These are phyloP conservation scores for Solanum neorickii DNA, from an alignment of 257 asterid genomes.

Conservation along the genomic window DNA sequence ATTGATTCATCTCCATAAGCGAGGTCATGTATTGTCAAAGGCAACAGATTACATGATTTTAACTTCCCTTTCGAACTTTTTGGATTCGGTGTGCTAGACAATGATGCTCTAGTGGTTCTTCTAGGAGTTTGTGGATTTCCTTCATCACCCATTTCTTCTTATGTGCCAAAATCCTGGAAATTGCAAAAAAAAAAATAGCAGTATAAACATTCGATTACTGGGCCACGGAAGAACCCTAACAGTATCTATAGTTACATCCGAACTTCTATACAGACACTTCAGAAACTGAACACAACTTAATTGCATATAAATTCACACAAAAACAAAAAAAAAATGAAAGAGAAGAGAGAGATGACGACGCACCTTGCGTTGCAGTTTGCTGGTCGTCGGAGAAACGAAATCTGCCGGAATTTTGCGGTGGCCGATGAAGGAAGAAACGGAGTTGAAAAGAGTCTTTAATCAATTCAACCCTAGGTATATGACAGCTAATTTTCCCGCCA, in stretches of 20 bases:
- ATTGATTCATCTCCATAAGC: constrained; percentile 28
- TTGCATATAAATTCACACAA: neutral
- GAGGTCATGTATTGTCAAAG: constrained; percentile 35
- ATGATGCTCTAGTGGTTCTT: constrained; percentile 55
- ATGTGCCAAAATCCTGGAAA: neutral
- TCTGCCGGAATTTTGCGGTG: neutral
- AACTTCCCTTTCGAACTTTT: constrained; percentile 24
- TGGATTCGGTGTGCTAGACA: constrained; percentile 24
- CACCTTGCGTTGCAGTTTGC: neutral
- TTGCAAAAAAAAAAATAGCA: neutral
- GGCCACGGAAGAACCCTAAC: neutral
- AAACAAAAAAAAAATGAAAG: neutral
- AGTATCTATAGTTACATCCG: neutral
- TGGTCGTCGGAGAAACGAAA: neutral
- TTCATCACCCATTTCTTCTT: constrained; percentile 39
- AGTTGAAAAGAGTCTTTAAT: neutral
- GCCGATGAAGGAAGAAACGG: neutral
- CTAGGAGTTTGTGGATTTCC: constrained; percentile 32
- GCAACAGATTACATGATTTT: constrained; percentile 4
- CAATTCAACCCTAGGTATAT: neutral
- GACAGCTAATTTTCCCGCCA: neutral
- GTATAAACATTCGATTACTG: neutral
- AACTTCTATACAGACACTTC: neutral
- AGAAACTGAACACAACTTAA: neutral
- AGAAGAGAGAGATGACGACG: neutral